Evolutionary conservation across 495 filamentous ascomycete genomes (phyloP), one percentile per base, ranked within the genome.

Genomic region (Bombardia bombarda): DNA sequence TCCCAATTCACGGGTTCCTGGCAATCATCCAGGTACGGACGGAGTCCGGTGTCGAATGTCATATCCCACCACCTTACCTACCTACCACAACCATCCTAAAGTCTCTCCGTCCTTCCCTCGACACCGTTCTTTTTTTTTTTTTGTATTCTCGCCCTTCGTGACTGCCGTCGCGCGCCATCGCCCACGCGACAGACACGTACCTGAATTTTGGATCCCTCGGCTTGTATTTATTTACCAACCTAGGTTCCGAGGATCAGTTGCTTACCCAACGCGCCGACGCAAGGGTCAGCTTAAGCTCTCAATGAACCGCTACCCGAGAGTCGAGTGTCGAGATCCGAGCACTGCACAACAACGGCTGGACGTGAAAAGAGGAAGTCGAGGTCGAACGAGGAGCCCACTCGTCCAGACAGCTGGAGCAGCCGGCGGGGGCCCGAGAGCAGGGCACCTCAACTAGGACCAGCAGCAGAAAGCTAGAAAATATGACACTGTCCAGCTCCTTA

Each of bases 401-500:
- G n/a, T n/a, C 32, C 32, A 4, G 3, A 33, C 12, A 33, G 9
- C 14, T 32, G 31, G 31, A 32, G 31, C 31, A 28, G 12, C 31
- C 6, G 31, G 9, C 8, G 31, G 9, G 31, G 31, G 9, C 8
- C 9, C n/a, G n/a, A n/a, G n/a, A n/a, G n/a, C n/a, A n/a, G 1
- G 12, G 32, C 14, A 33, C 32, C 32, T 14, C 13, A 2, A 14
- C n/a, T 18, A 7, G 32, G 12, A 14, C n/a, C 32, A 33, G n/a
- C 26, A 12, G 17, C 5, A 10, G 18, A 21, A 4, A 4, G 9
- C 7, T 13, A 21, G 35, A 43, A 26, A 42, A 37, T 10, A 52
- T 52, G 46, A 35, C 46, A 42, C 38, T 48, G 45, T 40, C 50
- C 39, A 46, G 43, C 47, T 56, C 53, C 36, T 46, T 39, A 25